phyloP scores from a whole-genome alignment of 2,329 filamentous ascomycete species.

The Furcasterigmium furcatum region DNA sequence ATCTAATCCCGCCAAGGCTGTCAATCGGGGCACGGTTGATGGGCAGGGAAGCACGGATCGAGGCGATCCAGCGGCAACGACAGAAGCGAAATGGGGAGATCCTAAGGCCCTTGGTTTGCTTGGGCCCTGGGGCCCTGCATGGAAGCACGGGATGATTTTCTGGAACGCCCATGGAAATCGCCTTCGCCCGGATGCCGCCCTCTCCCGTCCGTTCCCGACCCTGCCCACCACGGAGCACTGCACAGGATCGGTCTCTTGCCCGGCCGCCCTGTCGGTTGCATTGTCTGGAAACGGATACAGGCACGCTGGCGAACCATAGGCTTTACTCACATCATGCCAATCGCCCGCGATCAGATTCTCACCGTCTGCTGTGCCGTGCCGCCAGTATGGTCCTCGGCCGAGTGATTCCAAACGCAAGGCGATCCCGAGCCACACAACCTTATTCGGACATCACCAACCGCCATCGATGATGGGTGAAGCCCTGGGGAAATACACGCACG shows the following conservation, averaged over 20 bases:
- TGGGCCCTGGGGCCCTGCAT: not conserved
- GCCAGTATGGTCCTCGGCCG: constrained; percentile 2
- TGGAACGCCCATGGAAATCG: not conserved
- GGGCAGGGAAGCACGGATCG: not conserved
- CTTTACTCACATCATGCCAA: not conserved
- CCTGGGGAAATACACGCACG: no score
- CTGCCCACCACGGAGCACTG: constrained; percentile 1
- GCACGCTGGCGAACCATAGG: not conserved
- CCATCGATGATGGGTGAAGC: not conserved
- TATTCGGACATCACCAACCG: constrained; percentile 2
- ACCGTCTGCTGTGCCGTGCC: constrained; percentile 1
- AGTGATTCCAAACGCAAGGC: not conserved
- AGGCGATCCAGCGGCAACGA: not conserved
- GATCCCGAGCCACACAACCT: constrained; percentile 3
- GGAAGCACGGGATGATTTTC: not conserved
- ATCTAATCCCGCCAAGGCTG: not conserved
- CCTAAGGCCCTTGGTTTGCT: no score
- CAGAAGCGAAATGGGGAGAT: constrained; percentile 2
- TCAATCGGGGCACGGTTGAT: constrained; percentile 1
- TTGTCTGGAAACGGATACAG: constrained; percentile 2
- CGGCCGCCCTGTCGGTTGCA: constrained; percentile 1
- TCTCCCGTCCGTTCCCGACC: constrained; percentile 4
- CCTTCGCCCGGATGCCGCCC: not conserved
- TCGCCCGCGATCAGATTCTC: constrained; percentile 1
- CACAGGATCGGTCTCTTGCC: not conserved